A percentile compares a stretch with the other conserved stretches of the same genome.
Conservation (phyloP, 2,329 filamentous ascomycete genomes). For the Cladobotryum mycophilum region DNA sequence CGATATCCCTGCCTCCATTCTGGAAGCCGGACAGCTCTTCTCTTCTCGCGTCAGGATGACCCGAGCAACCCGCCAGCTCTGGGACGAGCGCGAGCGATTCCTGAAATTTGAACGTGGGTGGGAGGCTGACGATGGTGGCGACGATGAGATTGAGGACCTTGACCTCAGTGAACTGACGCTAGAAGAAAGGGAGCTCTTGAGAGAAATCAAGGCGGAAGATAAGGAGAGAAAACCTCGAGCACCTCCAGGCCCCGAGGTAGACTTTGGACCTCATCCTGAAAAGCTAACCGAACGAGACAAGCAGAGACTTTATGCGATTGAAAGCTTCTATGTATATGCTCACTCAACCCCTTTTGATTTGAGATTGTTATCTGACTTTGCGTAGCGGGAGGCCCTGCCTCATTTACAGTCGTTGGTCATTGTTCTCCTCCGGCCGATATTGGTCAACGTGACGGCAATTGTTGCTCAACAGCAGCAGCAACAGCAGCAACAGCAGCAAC, state of each 20-base stretch:
- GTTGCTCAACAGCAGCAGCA: slow-evolving; percentile 42
- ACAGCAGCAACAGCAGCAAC: not conserved
- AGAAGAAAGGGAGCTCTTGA: slow-evolving; percentile 37
- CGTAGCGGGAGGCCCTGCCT: slow-evolving; percentile 66
- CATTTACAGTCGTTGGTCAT: slow-evolving; percentile 90
- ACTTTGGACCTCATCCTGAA: slow-evolving; percentile 43
- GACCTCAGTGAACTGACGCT: slow-evolving; percentile 39
- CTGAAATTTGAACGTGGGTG: slow-evolving; percentile 90
- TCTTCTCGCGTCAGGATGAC: slow-evolving; percentile 86
- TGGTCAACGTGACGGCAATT: slow-evolving; percentile 82
- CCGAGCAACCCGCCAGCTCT: slow-evolving; percentile 83
- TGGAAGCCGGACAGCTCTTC: slow-evolving; percentile 91
- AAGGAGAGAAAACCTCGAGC: slow-evolving; percentile 21
- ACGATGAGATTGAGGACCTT: slow-evolving; percentile 42
- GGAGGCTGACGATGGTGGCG: slow-evolving; percentile 40
- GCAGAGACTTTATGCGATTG: slow-evolving; percentile 64
- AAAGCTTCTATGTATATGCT: slow-evolving; percentile 73
- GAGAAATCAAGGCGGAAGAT: slow-evolving; percentile 34
- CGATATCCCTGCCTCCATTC: slow-evolving; percentile 87
- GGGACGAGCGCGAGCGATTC: slow-evolving; percentile 88
- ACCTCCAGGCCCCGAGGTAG: slow-evolving; percentile 24
- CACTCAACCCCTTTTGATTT: not conserved
- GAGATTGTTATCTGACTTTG: slow-evolving; percentile 23
- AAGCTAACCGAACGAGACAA: slow-evolving; percentile 49
- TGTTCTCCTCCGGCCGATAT: slow-evolving; percentile 80